Evolutionary conservation across 2,329 filamentous ascomycete genomes (phyloP).

Genomic region (Epichloe hybrida): DNA sequence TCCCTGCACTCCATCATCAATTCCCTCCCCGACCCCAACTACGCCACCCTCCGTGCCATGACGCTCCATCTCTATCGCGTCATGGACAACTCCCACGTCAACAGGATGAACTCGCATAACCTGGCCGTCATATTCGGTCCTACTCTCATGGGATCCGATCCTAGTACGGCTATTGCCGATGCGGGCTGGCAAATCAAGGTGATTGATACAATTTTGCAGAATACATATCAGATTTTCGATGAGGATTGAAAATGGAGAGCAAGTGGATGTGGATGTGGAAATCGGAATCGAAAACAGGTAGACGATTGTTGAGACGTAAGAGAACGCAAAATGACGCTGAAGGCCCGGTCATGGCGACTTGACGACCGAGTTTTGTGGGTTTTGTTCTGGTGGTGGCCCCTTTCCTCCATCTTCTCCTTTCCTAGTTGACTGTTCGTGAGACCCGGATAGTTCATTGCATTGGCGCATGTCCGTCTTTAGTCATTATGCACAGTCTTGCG

Average conservation of each 20-base stretch:
- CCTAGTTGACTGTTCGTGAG: background rate
- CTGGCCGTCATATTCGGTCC: conserved; percentile 91
- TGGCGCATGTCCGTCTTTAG: background rate
- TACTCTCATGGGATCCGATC: conserved; percentile 76
- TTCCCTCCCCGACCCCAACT: conserved; percentile 85
- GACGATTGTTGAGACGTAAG: too few relatives aligned
- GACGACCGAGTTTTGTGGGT: too few relatives aligned
- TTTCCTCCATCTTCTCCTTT: too few relatives aligned
- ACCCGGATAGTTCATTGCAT: background rate
- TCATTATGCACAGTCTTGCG: background rate
- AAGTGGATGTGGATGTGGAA: too few relatives aligned
- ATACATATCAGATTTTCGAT: conserved; percentile 94
- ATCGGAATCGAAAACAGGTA: too few relatives aligned
- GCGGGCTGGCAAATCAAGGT: conserved; percentile 84
- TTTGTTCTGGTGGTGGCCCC: too few relatives aligned
- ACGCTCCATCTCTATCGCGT: conserved; percentile 78
- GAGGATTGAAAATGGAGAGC: conserved; percentile 49
- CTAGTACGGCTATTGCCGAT: conserved; percentile 65
- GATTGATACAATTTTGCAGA: conserved; percentile 82
- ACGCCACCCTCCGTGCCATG: conserved; percentile 80
- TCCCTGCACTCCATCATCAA: conserved; percentile 92
- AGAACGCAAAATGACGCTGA: too few relatives aligned
- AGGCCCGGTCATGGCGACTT: too few relatives aligned
- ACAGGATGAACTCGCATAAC: conserved; percentile 89
- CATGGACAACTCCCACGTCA: conserved; percentile 65